phyloP scores from a whole-genome alignment of 1,284 basidiomycete genomes.

The Trametes pubescens region DNA sequence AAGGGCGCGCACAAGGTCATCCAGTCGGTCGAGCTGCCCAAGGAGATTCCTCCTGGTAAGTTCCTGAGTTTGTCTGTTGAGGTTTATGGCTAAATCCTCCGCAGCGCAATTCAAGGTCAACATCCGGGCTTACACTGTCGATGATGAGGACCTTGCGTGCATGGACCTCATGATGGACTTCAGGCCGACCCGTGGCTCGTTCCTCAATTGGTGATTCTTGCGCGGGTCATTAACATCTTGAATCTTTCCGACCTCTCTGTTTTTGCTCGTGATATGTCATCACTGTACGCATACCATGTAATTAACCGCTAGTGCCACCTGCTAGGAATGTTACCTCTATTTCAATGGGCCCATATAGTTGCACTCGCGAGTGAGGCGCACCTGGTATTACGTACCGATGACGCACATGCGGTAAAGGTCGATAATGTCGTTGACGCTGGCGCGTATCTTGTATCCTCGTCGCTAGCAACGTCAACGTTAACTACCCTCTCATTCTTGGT shows the following conservation, averaged over 20 bases:
- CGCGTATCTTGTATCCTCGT: too few species aligned
- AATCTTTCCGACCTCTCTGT: background rate
- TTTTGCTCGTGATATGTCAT: slow-evolving; percentile 3
- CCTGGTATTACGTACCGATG: background rate
- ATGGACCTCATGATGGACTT: slow-evolving; percentile 83
- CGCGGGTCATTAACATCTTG: background rate
- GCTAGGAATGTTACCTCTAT: background rate
- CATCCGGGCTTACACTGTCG: slow-evolving; percentile 77
- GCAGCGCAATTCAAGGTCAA: slow-evolving; percentile 87
- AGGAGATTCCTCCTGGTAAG: slow-evolving; percentile 88
- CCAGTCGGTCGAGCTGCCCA: slow-evolving; percentile 86
- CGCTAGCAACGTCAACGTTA: too few species aligned
- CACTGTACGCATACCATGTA: slow-evolving; percentile 15
- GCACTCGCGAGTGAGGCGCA: too few species aligned
- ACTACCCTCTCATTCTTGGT: too few species aligned
- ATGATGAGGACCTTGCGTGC: slow-evolving; percentile 85
- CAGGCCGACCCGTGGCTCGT: slow-evolving; percentile 39
- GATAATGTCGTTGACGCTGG: too few species aligned
- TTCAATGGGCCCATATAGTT: background rate
- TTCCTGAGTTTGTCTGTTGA: slow-evolving; percentile 19
- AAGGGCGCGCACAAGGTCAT: slow-evolving; percentile 73
- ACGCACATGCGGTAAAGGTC: background rate
- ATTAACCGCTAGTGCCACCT: background rate
- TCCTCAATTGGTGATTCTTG: slow-evolving; percentile 22
- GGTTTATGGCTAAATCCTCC: background rate